These are phyloP conservation scores for Corylus heterophylla DNA, from an alignment of 306 rosid genomes.

Conservation along the genomic window DNA sequence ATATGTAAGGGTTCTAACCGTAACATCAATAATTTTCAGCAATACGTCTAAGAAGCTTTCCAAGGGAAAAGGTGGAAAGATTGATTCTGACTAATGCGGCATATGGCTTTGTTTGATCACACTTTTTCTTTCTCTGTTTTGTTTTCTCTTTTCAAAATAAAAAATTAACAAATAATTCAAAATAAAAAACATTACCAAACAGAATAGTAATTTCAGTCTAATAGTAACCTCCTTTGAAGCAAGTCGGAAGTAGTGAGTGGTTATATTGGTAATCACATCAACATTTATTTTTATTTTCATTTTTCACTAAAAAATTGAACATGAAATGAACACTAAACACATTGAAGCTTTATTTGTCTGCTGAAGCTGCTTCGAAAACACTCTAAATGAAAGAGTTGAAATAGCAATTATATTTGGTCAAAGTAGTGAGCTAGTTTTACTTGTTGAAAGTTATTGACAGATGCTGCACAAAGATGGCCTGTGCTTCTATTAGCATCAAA, in stretches of 20 bases:
- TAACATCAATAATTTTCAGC: background rate
- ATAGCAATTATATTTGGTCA: slow-evolving; percentile 4
- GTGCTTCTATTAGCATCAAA: slow-evolving; percentile 90
- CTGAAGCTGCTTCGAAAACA: background rate
- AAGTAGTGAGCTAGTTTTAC: slow-evolving; percentile 43
- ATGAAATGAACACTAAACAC: background rate
- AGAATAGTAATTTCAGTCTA: slow-evolving; percentile 2
- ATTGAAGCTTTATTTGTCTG: slow-evolving; percentile 4
- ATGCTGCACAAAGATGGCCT: slow-evolving; percentile 81
- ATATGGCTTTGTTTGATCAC: background rate
- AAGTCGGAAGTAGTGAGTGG: background rate
- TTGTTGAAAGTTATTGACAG: slow-evolving; percentile 72
- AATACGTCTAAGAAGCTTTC: background rate
- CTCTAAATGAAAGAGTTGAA: background rate
- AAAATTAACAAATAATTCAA: too few relatives aligned
- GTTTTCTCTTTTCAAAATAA: too few relatives aligned
- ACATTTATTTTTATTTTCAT: background rate
- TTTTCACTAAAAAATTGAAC: background rate
- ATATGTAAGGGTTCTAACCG: background rate
- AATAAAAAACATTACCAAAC: too few relatives aligned
- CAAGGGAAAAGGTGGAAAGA: background rate
- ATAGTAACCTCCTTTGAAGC: background rate
- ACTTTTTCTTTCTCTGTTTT: too few relatives aligned
- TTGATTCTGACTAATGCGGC: background rate
- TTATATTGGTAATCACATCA: background rate